phyloP scores from a whole-genome alignment of 192 early-diverging fungal species.

The Coemansia sp. region DNA sequence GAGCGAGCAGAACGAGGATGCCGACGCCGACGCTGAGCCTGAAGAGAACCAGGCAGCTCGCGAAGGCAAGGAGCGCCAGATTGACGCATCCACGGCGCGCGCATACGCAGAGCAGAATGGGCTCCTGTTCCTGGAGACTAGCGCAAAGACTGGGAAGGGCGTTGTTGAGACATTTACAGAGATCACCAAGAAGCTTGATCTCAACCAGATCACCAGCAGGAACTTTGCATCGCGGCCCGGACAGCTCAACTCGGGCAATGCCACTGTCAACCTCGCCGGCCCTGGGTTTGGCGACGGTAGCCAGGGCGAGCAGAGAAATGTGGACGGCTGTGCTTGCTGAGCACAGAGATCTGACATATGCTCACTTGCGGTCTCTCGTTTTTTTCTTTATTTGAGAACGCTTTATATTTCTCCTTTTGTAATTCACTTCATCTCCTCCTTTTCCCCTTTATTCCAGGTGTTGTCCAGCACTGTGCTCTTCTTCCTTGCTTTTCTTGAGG shows the following conservation, averaged over 20 bases:
- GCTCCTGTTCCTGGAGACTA: conserved; percentile 87
- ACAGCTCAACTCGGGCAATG: conserved; percentile 53
- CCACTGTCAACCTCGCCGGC: conserved; percentile 48
- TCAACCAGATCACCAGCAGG: conserved; percentile 44
- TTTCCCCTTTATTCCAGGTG: not conserved
- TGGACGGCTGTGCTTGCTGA: conserved; percentile 51
- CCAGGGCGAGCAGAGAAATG: conserved; percentile 15
- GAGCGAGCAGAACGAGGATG: conserved; percentile 3
- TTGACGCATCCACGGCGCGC: conserved; percentile 72
- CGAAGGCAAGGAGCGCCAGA: conserved; percentile 56
- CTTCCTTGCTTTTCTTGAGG: not conserved
- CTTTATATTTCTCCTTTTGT: not conserved
- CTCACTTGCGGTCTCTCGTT: not conserved
- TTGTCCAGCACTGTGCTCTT: not conserved
- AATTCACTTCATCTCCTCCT: not conserved
- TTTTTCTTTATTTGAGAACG: not conserved
- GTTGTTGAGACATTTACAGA: conserved; percentile 91
- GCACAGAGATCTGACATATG: not conserved
- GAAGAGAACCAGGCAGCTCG: conserved; percentile 14
- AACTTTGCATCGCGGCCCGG: conserved; percentile 25
- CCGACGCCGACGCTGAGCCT: conserved; percentile 41
- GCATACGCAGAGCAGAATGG: conserved; percentile 79
- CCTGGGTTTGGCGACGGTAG: conserved; percentile 20
- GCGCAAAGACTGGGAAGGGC: conserved; percentile 80
- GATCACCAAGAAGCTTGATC: conserved; percentile 61